These are phyloP conservation scores for Salix brachista DNA, from an alignment of 345 rosid genomes.

Conservation along the genomic window DNA sequence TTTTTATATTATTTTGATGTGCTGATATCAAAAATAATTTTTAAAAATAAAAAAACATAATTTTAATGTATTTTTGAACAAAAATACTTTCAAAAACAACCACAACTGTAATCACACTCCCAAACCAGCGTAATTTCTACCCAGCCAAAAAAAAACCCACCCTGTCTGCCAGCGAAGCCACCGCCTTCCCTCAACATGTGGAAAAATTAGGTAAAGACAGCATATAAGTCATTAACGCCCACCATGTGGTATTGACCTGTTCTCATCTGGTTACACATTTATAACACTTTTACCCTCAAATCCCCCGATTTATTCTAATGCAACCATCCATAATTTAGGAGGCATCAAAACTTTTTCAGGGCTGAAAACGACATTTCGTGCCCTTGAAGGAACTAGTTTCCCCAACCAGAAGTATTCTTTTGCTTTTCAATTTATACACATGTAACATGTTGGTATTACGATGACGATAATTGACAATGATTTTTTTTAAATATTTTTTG, in stretches of 20 bases:
- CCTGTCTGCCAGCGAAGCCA: neutral
- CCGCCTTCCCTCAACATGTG: neutral
- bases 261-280: neutral
- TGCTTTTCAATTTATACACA: neutral
- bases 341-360: neutral
- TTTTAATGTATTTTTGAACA: no score
- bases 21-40: no score
- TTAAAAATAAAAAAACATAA: no score
- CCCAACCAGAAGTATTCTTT: conserved; percentile 9
- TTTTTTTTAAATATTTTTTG: no score
- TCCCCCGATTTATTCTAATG: no score
- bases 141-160: neutral
- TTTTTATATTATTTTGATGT: no score
- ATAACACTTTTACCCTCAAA: neutral
- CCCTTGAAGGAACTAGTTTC: neutral
- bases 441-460: no score
- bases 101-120: no score
- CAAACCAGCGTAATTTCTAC: no score
- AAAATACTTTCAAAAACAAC: no score
- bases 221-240: conserved; percentile 5
- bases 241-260: neutral
- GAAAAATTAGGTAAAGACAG: conserved; percentile 7
- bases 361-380: conserved; percentile 24
- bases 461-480: no score
- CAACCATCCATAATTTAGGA: neutral